Evolutionary conservation across 2,329 filamentous ascomycete genomes (phyloP).

Genomic region (Lasiodiplodia hormozganensis): DNA sequence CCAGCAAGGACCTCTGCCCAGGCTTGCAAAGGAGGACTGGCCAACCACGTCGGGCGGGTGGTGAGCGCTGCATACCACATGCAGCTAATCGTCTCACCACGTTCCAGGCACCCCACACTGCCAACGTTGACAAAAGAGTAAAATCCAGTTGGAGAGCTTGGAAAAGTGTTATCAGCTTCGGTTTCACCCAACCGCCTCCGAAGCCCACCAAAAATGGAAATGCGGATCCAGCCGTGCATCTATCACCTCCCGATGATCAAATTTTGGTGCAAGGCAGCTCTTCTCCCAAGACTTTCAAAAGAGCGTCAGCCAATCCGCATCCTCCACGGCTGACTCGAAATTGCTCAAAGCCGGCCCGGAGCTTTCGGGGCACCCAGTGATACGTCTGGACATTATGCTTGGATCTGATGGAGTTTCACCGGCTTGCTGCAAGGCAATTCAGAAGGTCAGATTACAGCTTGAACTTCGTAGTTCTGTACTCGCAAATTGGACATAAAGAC

Average conservation of each 20-base stretch:
- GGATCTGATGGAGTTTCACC: no score
- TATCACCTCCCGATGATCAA: background rate
- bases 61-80: background rate
- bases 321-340: background rate
- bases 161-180: background rate
- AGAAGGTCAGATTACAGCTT: no score
- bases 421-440: no score
- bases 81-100: background rate
- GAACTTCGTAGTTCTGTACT: no score
- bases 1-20: background rate
- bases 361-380: background rate
- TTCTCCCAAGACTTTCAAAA: background rate
- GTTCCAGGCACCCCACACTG: background rate
- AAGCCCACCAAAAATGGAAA: background rate
- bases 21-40: background rate
- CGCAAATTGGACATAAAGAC: no score
- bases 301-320: background rate
- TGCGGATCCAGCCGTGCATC: background rate
- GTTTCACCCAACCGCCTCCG: background rate
- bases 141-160: background rate
- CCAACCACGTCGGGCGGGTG: background rate
- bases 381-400: no score
- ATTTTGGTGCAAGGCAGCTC: background rate
- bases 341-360: background rate
- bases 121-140: slow-evolving; percentile 13